Evolutionary conservation across 176 grass and related monocot genomes (phyloP).

Genomic region (Musa acuminata): DNA sequence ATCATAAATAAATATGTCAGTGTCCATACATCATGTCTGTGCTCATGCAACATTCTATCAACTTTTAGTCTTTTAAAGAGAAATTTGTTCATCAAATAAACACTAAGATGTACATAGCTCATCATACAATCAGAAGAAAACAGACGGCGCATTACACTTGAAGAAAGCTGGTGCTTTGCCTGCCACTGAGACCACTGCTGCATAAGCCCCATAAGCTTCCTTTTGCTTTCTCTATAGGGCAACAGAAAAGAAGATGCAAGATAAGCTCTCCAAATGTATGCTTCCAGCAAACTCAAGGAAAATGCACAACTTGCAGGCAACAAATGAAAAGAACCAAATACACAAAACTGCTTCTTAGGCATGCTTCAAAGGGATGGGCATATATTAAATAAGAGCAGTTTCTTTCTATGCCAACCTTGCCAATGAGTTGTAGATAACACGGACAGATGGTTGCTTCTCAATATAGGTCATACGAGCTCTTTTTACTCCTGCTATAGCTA

Average conservation of each 20-base stretch:
- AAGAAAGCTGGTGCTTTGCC: slow-evolving; percentile 23
- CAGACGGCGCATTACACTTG: slow-evolving; percentile 18
- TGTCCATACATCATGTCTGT: too few species aligned
- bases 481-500: slow-evolving; percentile 75
- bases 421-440: slow-evolving; percentile 57
- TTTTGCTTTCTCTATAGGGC: slow-evolving; percentile 68
- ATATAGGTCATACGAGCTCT: slow-evolving; percentile 43
- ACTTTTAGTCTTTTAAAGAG: not conserved
- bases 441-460: slow-evolving; percentile 54
- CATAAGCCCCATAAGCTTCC: slow-evolving; percentile 74
- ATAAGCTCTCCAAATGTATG: slow-evolving; percentile 10
- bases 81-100: not conserved
- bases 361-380: not conserved
- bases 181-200: slow-evolving; percentile 88
- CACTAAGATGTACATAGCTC: not conserved
- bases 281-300: not conserved
- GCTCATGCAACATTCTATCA: too few species aligned
- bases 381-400: not conserved
- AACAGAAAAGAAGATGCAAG: slow-evolving; percentile 8
- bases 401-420: slow-evolving; percentile 20
- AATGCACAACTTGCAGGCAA: not conserved
- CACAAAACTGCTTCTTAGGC: not conserved
- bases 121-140: not conserved
- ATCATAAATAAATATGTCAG: too few species aligned
- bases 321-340: not conserved